These are phyloP conservation scores for Phytophthora tubulina DNA, from an alignment of 352 stramenopile species.

Conservation along the genomic window DNA sequence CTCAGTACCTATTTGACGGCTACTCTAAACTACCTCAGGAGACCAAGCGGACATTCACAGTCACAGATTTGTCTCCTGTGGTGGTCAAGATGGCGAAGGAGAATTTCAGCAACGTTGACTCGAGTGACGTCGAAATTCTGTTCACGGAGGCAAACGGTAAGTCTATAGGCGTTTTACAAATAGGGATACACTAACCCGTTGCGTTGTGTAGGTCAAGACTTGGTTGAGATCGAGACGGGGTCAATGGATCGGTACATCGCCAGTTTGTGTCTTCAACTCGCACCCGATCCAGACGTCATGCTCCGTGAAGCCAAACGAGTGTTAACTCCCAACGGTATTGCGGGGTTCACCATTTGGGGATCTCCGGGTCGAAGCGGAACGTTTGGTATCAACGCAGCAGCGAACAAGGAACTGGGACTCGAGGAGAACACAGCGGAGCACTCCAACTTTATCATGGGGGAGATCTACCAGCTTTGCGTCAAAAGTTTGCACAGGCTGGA, in stretches of 20 bases:
- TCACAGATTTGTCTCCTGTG: constrained; percentile 51
- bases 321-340: constrained; percentile 40
- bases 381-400: constrained; percentile 33
- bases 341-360: constrained; percentile 65
- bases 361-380: constrained; percentile 44
- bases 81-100: constrained; percentile 49
- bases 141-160: constrained; percentile 46
- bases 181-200: background rate
- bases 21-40: constrained; percentile 8
- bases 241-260: constrained; percentile 59
- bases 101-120: constrained; percentile 26
- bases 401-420: constrained; percentile 40
- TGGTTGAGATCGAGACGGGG: constrained; percentile 29
- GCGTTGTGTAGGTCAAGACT: constrained; percentile 39
- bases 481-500: constrained; percentile 31
- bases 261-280: constrained; percentile 56
- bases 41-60: constrained; percentile 35
- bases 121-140: constrained; percentile 21
- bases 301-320: constrained; percentile 54
- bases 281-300: constrained; percentile 55
- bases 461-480: constrained; percentile 42
- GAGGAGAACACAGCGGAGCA: constrained; percentile 37
- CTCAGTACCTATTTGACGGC: constrained; percentile 28
- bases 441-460: constrained; percentile 52
- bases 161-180: background rate